Evolutionary conservation across 176 grass and related monocot genomes (phyloP).

Genomic region (Secale cereale): DNA sequence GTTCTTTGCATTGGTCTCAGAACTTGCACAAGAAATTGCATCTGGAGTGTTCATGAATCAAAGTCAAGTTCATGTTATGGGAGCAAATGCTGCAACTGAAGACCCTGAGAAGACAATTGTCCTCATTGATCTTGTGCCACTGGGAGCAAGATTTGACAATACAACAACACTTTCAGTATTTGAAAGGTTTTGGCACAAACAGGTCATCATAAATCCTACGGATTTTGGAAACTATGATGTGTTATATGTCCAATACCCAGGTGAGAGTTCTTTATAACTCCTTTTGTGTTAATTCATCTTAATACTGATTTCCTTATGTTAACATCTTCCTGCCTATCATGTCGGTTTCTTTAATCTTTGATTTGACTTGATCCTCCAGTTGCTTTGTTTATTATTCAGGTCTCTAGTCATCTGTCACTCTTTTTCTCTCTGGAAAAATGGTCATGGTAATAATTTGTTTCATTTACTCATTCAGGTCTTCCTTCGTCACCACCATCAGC

Average conservation of each 20-base stretch:
- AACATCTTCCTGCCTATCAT: conserved; percentile 20
- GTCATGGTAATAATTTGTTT: conserved; percentile 3
- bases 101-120: conserved; percentile 78
- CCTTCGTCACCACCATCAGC: conserved; percentile 59
- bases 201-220: conserved; percentile 64
- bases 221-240: conserved; percentile 74
- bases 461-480: conserved; percentile 64
- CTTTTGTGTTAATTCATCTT: conserved; percentile 6
- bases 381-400: conserved; percentile 6
- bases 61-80: conserved; percentile 92
- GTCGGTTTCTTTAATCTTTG: conserved; percentile 5
- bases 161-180: conserved; percentile 50
- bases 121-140: conserved; percentile 77
- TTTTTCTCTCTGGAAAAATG: not conserved
- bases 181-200: conserved; percentile 85
- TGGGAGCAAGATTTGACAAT: conserved; percentile 59
- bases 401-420: not conserved
- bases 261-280: conserved; percentile 33
- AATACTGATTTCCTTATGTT: conserved; percentile 16
- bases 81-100: conserved; percentile 80
- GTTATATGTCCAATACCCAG: conserved; percentile 76
- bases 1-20: conserved; percentile 81
- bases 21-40: conserved; percentile 82
- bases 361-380: conserved; percentile 23
- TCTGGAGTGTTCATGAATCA: conserved; percentile 77